Evolutionary conservation across 2,329 filamentous ascomycete genomes (phyloP), one percentile per base, ranked within the genome.

Genomic region (Colletotrichum lupini): DNA sequence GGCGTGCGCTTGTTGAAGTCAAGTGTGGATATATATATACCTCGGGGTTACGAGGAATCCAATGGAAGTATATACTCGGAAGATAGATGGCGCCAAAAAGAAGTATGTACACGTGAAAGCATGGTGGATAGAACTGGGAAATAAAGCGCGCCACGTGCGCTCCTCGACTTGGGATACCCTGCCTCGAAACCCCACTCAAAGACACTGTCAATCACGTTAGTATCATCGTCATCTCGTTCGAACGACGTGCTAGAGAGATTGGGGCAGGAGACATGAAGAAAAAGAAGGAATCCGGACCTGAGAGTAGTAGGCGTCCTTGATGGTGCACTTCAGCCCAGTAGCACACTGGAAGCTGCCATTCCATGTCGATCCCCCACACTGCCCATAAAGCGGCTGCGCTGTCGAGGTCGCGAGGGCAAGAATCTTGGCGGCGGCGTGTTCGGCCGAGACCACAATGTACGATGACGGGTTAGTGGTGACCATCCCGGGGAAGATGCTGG

Each of bases 401-500:
- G 57, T 69, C 8, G 70, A 16, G 3, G 69, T 35, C 9, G 66
- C 49, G 14, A 77, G 72, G 7, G 67, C 70, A 32, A 78, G 76
- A 52, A 78, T 78, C 32, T 63, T 62, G 9, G 67, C 64, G 12
- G 87, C 87, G 9, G 91, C 91, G 55, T 87, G 86, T 83, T 93
- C 92, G 22, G 91, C 88, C 22, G 87, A 90, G 46, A 91, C 85
- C 79, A 93, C 90, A 76, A 93, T 89, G 52, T 90, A 87, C 1
- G 90, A 88, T 60, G 90, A 89, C 1, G 92, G 92, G 81, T 94
- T 94, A 22, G 91, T 90, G 0, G 91, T 91, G 3, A 91, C 87
- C 76, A 93, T 89, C 75, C 92, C 92, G 0, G 92, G 92, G 83
- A 93, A 92, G 77, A 94, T 91, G 74, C 88, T 89, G 0, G 89